A percentile compares a stretch with the other conserved stretches of the same genome.
Conservation (phyloP, 139 green algal genomes). For the Dunaliella sp. region DNA sequence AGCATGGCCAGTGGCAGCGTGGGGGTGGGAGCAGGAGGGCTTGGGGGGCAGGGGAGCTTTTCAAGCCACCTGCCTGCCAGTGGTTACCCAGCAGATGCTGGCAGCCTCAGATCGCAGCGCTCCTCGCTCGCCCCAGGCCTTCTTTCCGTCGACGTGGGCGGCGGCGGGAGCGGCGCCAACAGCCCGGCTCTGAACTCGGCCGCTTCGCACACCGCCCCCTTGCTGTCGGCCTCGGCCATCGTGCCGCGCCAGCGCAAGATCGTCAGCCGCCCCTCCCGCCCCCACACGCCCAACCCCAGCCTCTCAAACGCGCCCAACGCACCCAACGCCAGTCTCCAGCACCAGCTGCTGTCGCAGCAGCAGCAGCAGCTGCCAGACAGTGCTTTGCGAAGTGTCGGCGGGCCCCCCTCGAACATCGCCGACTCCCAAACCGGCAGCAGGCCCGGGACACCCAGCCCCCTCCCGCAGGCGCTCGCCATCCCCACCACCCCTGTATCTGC, state of each 20-base stretch:
- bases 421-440: background rate
- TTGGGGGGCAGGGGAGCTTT: background rate
- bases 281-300: background rate
- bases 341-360: background rate
- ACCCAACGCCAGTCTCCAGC: background rate
- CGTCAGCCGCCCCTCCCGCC: background rate
- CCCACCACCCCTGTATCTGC: background rate
- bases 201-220: background rate
- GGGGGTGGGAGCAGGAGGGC: background rate
- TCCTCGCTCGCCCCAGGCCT: no score
- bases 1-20: background rate
- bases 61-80: no score
- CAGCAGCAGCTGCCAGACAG: background rate
- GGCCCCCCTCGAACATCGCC: background rate
- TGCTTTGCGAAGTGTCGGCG: background rate
- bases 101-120: no score
- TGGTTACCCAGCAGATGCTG: no score
- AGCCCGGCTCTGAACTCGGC: no score
- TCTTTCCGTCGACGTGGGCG: background rate
- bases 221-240: background rate
- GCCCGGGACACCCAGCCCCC: background rate
- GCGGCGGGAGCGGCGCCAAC: background rate
- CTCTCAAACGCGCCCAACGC: background rate
- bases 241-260: background rate
- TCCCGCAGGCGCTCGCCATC: background rate